Evolutionary conservation across 257 asterid genomes (phyloP).

Genomic region (Sherardia arvensis): DNA sequence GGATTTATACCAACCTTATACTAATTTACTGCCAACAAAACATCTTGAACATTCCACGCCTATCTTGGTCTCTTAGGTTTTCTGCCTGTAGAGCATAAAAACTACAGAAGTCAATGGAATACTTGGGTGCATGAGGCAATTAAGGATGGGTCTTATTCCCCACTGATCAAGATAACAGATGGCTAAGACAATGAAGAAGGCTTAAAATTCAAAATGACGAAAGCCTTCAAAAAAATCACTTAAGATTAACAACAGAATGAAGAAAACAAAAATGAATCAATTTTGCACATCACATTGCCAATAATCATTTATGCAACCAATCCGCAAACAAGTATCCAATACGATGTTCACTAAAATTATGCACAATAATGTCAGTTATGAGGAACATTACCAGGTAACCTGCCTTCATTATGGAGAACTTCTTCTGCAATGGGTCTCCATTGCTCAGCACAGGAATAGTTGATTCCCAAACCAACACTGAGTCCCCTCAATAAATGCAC

Average conservation of each 20-base stretch:
- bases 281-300: neutral
- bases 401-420: slow-evolving; percentile 65
- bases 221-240: neutral
- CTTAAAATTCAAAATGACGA: neutral
- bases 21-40: slow-evolving; percentile 32
- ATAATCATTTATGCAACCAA: neutral
- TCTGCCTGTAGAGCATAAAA: slow-evolving; percentile 32
- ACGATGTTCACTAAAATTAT: neutral
- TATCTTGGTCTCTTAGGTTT: slow-evolving; percentile 33
- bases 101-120: slow-evolving; percentile 3
- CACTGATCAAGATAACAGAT: neutral
- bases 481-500: slow-evolving; percentile 92
- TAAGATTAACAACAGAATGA: neutral
- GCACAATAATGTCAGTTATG: neutral
- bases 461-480: slow-evolving; percentile 89
- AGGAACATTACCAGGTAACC: slow-evolving; percentile 42
- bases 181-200: neutral
- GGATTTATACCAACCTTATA: no score
- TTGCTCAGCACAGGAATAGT: slow-evolving; percentile 89
- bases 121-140: neutral
- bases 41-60: slow-evolving; percentile 36
- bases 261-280: neutral
- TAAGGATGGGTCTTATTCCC: neutral
- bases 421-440: slow-evolving; percentile 97
- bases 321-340: neutral